A percentile compares a stretch with the other conserved stretches of the same genome.
Conservation (phyloP, 371 early-diverging fungal genomes). For the Catenaria anguillulae region DNA sequence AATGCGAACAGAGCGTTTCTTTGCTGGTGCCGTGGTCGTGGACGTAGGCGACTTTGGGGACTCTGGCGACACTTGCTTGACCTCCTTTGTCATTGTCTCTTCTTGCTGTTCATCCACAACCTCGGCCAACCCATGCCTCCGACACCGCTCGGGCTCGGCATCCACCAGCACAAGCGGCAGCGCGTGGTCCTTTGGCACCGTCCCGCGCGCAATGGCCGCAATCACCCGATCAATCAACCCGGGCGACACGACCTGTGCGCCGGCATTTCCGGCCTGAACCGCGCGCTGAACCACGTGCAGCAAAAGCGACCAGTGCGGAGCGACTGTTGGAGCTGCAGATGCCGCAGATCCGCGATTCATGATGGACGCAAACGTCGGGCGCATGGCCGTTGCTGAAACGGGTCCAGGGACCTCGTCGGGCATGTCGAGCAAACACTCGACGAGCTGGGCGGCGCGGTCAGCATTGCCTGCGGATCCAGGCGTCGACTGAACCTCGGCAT, state of each 20-base stretch:
- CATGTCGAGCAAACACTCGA: neutral
- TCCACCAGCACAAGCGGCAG: neutral
- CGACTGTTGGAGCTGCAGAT: neutral
- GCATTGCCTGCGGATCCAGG: neutral
- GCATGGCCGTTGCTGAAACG: too few species aligned
- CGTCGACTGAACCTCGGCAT: neutral
- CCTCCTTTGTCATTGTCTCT: neutral
- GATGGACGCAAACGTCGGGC: neutral
- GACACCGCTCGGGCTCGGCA: neutral
- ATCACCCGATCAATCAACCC: neutral
- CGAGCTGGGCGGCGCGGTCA: neutral
- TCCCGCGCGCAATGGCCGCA: neutral
- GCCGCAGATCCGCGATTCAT: neutral
- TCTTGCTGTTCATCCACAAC: neutral
- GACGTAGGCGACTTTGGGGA: neutral
- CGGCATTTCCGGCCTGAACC: neutral
- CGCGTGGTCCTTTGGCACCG: neutral
- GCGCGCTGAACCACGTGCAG: neutral
- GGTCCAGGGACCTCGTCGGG: neutral
- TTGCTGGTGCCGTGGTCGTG: neutral
- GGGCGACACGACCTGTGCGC: neutral
- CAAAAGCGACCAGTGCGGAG: neutral
- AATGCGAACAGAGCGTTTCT: too few species aligned
- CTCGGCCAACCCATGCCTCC: neutral
- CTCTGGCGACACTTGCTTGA: neutral